These are phyloP conservation scores for Plasmodium billcollinsi DNA, from an alignment of 169 alveolate genomes.

Conservation along the genomic window DNA sequence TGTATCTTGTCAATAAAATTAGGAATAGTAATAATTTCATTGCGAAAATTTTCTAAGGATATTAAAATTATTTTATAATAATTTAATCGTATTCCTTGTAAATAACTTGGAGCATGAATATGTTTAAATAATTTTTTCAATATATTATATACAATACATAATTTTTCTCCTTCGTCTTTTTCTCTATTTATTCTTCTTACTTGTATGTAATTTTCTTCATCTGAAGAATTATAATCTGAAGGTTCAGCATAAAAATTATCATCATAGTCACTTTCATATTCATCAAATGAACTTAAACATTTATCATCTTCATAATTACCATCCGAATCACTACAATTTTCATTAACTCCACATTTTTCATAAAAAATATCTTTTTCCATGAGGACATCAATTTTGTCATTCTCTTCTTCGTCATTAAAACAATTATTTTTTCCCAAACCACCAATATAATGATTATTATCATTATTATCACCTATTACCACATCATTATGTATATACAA, in stretches of 20 bases:
- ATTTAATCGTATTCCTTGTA: slow-evolving; percentile 36
- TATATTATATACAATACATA: slow-evolving; percentile 56
- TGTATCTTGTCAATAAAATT: slow-evolving; percentile 56
- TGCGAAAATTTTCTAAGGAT: slow-evolving; percentile 19
- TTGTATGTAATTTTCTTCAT: slow-evolving; percentile 17
- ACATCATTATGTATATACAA: background rate
- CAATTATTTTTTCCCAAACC: background rate
- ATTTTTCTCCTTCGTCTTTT: background rate
- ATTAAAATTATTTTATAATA: slow-evolving; percentile 49
- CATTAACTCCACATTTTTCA: background rate
- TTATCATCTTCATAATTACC: background rate
- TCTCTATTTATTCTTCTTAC: too few species aligned
- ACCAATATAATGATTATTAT: background rate
- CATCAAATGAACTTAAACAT: background rate
- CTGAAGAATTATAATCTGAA: background rate
- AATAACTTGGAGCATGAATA: slow-evolving; percentile 58
- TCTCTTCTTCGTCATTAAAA: background rate
- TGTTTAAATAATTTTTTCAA: slow-evolving; percentile 45
- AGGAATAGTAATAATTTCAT: slow-evolving; percentile 25
- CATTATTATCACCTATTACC: too few species aligned
- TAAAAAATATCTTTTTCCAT: background rate
- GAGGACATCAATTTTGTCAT: background rate
- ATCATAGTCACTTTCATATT: slow-evolving; percentile 1
- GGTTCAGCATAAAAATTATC: background rate
- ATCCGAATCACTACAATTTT: background rate